Evolutionary conservation across 192 early-diverging fungal species (phyloP).

Genomic region (Lobosporangium transversale): DNA sequence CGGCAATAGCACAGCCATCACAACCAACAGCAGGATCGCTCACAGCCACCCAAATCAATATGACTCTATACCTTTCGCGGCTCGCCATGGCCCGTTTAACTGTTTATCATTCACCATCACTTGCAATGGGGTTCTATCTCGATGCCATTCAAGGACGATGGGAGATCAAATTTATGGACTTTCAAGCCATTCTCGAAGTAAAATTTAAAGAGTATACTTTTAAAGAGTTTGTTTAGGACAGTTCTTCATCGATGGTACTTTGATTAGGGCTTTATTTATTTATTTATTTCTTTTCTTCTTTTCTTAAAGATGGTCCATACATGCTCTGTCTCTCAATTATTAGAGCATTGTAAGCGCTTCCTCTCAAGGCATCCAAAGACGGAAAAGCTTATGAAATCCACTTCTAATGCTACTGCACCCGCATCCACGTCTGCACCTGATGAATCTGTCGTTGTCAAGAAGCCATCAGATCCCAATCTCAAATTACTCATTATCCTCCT

Average conservation of each 20-base stretch:
- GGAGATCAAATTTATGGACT: slow-evolving; percentile 42
- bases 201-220: no score
- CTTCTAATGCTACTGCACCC: no score
- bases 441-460: slow-evolving; percentile 5
- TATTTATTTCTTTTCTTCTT: neutral
- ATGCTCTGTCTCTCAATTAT: slow-evolving; percentile 7
- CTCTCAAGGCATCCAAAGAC: slow-evolving; percentile 30
- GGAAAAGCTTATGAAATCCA: slow-evolving; percentile 24
- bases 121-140: slow-evolving; percentile 33
- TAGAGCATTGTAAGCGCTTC: slow-evolving; percentile 5
- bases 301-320: slow-evolving; percentile 16
- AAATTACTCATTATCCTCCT: slow-evolving; percentile 22
- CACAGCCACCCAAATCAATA: slow-evolving; percentile 43
- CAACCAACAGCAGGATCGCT: slow-evolving; percentile 7
- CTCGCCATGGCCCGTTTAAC: slow-evolving; percentile 54
- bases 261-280: neutral
- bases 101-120: slow-evolving; percentile 31
- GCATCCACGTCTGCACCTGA: neutral
- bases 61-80: slow-evolving; percentile 47
- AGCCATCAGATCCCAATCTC: slow-evolving; percentile 43
- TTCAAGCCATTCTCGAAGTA: slow-evolving; percentile 51
- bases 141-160: slow-evolving; percentile 52
- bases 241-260: neutral
- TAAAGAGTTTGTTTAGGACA: neutral
- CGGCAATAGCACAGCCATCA: neutral